phyloP scores from a whole-genome alignment of 176 grass and related monocot species.

The Triticum dicoccoides region DNA sequence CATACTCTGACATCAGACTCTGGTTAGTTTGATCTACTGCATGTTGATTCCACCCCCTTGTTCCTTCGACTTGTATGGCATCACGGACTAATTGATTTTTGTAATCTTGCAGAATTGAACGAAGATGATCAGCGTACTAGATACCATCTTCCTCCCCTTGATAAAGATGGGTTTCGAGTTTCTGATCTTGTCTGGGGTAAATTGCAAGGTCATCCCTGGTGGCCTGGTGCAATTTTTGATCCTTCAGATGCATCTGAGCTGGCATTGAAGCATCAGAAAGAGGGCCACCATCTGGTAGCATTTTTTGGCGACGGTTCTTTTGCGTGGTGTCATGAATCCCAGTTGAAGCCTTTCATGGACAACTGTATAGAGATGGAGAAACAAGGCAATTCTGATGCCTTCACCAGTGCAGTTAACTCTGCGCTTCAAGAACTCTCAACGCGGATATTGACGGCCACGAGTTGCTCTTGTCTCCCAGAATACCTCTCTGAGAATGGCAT shows the following conservation, averaged over 20 bases:
- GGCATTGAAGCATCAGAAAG: slow-evolving; percentile 50
- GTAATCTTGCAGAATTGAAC: not conserved
- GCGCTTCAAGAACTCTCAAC: slow-evolving; percentile 66
- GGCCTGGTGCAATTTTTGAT: slow-evolving; percentile 77
- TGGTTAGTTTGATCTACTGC: not conserved
- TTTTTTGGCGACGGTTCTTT: slow-evolving; percentile 66
- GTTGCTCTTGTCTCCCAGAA: slow-evolving; percentile 55
- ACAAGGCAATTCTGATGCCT: slow-evolving; percentile 48
- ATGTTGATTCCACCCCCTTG: not conserved
- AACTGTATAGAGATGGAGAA: slow-evolving; percentile 57
- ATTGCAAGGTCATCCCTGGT: slow-evolving; percentile 70
- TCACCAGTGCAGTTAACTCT: slow-evolving; percentile 40
- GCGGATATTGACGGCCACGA: slow-evolving; percentile 40
- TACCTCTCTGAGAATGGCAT: slow-evolving; percentile 21
- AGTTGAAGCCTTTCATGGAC: slow-evolving; percentile 57
- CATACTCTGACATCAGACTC: not conserved
- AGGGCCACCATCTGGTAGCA: slow-evolving; percentile 49
- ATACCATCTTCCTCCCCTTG: slow-evolving; percentile 27
- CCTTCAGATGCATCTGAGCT: slow-evolving; percentile 63
- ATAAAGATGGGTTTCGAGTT: slow-evolving; percentile 26
- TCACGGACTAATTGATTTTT: not conserved
- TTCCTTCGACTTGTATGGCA: not conserved
- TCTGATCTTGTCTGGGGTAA: slow-evolving; percentile 78
- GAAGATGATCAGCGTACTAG: slow-evolving; percentile 15
- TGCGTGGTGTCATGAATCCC: slow-evolving; percentile 76